These are phyloP conservation scores for Setaria viridis DNA, from an alignment of 202 grass and related monocot genomes.

Conservation along the genomic window DNA sequence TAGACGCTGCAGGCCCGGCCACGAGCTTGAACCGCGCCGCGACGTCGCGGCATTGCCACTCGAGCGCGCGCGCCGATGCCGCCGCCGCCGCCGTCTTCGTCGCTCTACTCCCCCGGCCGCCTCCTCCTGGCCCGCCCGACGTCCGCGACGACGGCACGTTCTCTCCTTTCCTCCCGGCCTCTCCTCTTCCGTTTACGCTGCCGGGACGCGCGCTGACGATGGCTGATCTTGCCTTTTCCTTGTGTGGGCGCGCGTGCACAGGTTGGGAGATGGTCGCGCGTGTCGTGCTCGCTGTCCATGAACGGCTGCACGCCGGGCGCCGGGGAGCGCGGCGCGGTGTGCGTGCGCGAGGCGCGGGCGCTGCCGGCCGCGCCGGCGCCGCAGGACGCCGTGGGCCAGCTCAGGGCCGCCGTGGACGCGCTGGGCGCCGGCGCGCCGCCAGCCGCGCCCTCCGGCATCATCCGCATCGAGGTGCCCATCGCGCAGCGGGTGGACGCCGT, in stretches of 20 bases:
- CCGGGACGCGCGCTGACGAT: not conserved
- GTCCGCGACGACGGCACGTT: conserved; percentile 24
- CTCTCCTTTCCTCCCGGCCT: too few species aligned
- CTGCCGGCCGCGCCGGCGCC: conserved; percentile 52
- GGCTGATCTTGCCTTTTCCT: not conserved
- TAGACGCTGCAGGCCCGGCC: not conserved
- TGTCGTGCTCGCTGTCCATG: conserved; percentile 70
- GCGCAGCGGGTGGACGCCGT: conserved; percentile 76
- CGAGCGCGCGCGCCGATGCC: not conserved
- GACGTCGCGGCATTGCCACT: not conserved
- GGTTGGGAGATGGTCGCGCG: conserved; percentile 42
- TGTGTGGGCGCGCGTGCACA: not conserved
- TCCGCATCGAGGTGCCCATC: conserved; percentile 88
- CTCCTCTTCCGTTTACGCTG: not conserved
- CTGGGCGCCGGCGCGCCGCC: conserved; percentile 47
- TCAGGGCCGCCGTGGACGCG: conserved; percentile 63
- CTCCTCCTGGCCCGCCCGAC: conserved; percentile 13
- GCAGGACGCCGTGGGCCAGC: conserved; percentile 63
- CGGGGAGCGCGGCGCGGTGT: conserved; percentile 31
- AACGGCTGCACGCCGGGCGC: conserved; percentile 64
- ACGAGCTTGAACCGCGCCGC: not conserved
- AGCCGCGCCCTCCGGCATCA: conserved; percentile 65
- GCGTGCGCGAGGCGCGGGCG: conserved; percentile 56
- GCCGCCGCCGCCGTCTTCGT: conserved; percentile 29
- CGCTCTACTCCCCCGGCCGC: conserved; percentile 39